These are phyloP conservation scores for Echria macrotheca DNA, from an alignment of 495 filamentous ascomycete species.

Conservation along the genomic window DNA sequence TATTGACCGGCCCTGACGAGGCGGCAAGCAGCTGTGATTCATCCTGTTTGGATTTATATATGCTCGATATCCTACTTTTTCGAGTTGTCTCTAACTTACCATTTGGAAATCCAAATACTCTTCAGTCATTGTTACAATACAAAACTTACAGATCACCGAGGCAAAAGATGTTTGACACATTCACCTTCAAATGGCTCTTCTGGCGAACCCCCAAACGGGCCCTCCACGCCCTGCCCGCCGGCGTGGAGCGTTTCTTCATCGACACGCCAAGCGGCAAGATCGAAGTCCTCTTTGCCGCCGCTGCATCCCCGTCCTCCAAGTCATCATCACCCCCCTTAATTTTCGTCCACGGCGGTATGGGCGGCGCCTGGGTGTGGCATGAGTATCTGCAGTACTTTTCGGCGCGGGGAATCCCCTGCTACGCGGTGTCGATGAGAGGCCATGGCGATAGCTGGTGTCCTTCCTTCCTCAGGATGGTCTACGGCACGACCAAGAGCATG, in stretches of 20 bases:
- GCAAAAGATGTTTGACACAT: constrained; percentile 10
- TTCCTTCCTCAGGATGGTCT: constrained; percentile 33
- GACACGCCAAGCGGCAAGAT: constrained; percentile 33
- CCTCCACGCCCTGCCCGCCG: constrained; percentile 23
- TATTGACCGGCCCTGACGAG: not conserved
- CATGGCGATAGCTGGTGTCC: constrained; percentile 47
- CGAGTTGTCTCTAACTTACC: too few relatives aligned
- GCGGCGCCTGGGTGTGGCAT: constrained; percentile 42
- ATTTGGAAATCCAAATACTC: too few relatives aligned
- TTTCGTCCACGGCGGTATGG: constrained; percentile 46
- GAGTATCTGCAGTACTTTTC: constrained; percentile 41
- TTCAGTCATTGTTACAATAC: too few relatives aligned
- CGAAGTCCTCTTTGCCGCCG: constrained; percentile 33
- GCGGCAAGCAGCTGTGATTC: not conserved
- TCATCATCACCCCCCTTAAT: constrained; percentile 35
- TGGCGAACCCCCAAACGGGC: constrained; percentile 18
- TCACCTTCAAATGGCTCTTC: constrained; percentile 26
- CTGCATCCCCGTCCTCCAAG: constrained; percentile 9
- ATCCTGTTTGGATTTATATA: not conserved
- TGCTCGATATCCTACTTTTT: too few relatives aligned
- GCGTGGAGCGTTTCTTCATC: constrained; percentile 29
- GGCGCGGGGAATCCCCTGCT: constrained; percentile 34
- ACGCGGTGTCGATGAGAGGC: constrained; percentile 45
- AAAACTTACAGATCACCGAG: too few relatives aligned
- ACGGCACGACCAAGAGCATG: constrained; percentile 28